phyloP scores from a whole-genome alignment of 176 grass and related monocot genomes.

The Lolium multiflorum region DNA sequence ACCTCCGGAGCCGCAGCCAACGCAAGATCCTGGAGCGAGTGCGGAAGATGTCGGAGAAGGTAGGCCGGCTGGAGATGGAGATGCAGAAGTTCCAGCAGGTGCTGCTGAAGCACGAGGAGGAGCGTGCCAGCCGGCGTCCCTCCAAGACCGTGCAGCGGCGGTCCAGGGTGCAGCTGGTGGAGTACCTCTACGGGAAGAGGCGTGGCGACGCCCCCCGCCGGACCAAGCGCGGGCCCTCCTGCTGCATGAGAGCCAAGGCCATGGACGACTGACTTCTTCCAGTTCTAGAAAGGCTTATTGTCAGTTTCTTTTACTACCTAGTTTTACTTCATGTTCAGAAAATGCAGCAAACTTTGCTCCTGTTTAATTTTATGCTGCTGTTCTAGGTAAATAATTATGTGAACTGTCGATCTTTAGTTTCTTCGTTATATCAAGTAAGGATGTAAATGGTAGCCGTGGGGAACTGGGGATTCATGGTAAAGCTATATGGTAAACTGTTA shows the following conservation, averaged over 20 bases:
- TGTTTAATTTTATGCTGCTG: slow-evolving; percentile 2
- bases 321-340: slow-evolving; percentile 30
- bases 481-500: slow-evolving; percentile 19
- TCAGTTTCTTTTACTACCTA: slow-evolving; percentile 15
- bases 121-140: slow-evolving; percentile 53
- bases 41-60: slow-evolving; percentile 85
- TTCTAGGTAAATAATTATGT: slow-evolving; percentile 61
- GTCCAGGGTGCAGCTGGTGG: slow-evolving; percentile 77
- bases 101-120: slow-evolving; percentile 74
- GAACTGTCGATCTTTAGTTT: slow-evolving; percentile 43
- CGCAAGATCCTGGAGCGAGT: slow-evolving; percentile 79
- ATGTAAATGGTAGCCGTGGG: slow-evolving; percentile 58
- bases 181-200: slow-evolving; percentile 80
- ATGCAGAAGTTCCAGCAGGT: slow-evolving; percentile 73
- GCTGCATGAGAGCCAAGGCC: slow-evolving; percentile 81
- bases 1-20: slow-evolving; percentile 69
- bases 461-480: background rate
- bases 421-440: background rate
- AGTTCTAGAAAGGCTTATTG: background rate
- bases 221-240: slow-evolving; percentile 64
- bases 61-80: slow-evolving; percentile 72
- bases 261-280: slow-evolving; percentile 51
- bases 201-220: slow-evolving; percentile 56
- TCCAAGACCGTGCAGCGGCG: slow-evolving; percentile 47
- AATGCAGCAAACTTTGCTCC: slow-evolving; percentile 35